Percentiles rank a stretch among this genome's conserved stretches.
Evolutionary conservation across 768 basidiomycete species (phyloP).

Genomic region (Boletus barrowsii): DNA sequence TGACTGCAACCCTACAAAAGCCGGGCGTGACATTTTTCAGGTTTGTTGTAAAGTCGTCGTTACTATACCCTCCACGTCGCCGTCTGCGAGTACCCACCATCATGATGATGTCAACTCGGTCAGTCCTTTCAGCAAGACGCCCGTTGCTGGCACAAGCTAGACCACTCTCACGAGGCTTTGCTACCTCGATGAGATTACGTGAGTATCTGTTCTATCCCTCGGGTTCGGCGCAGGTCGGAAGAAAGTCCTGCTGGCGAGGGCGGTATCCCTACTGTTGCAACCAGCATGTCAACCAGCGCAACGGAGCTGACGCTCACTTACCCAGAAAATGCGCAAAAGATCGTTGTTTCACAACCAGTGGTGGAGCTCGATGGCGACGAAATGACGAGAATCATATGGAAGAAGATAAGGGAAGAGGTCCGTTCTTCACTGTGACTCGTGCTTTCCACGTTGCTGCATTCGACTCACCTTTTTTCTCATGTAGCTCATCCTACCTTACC

Average conservation of each 20-base stretch:
- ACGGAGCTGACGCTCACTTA: constrained; percentile 1
- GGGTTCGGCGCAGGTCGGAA: constrained; percentile 1
- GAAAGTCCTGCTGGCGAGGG: neutral
- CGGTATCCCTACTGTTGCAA: neutral
- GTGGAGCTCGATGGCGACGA: constrained; percentile 98
- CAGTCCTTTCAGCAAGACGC: constrained; percentile 26
- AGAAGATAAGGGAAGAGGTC: constrained; percentile 94
- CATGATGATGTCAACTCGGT: constrained; percentile 22
- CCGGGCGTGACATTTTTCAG: constrained; percentile 3
- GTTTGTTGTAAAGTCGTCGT: neutral
- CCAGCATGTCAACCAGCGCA: neutral
- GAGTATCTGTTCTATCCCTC: constrained; percentile 15
- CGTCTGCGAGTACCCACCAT: neutral
- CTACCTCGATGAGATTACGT: constrained; percentile 28
- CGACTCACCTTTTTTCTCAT: neutral
- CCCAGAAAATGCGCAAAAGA: constrained; percentile 45
- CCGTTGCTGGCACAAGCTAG: constrained; percentile 22
- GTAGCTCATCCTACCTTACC: constrained; percentile 92
- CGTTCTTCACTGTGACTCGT: constrained; percentile 21
- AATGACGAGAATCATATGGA: constrained; percentile 99
- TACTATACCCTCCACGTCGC: constrained; percentile 13
- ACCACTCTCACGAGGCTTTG: constrained; percentile 26
- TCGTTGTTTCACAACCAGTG: constrained; percentile 82
- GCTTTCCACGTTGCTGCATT: neutral
- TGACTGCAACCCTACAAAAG: constrained; percentile 16